Evolutionary conservation across 352 stramenopile genomes (phyloP).

Genomic region (Detonula confervacea): DNA sequence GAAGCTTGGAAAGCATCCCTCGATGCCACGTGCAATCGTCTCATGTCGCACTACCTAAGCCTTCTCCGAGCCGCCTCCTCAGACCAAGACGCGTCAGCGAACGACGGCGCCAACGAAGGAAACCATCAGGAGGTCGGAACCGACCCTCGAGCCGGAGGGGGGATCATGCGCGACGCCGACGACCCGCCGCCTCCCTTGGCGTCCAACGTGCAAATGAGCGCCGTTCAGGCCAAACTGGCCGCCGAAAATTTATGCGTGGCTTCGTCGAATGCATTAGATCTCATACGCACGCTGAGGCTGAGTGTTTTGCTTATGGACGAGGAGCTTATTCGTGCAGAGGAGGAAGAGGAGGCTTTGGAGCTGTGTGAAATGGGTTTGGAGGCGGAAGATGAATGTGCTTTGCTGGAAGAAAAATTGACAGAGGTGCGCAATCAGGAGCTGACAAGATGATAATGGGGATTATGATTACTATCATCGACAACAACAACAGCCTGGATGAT

Average conservation of each 20-base stretch:
- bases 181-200: slow-evolving; percentile 81
- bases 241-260: slow-evolving; percentile 81
- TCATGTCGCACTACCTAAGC: slow-evolving; percentile 81
- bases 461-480: too few species aligned
- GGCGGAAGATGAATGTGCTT: slow-evolving; percentile 59
- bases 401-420: slow-evolving; percentile 71
- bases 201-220: slow-evolving; percentile 53
- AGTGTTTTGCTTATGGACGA: slow-evolving; percentile 80
- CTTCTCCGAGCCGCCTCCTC: slow-evolving; percentile 71
- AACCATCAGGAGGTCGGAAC: slow-evolving; percentile 20
- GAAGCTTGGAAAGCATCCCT: slow-evolving; percentile 77
- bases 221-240: slow-evolving; percentile 72
- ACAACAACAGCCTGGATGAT: too few species aligned
- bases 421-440: slow-evolving; percentile 58
- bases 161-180: slow-evolving; percentile 65
- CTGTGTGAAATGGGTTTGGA: slow-evolving; percentile 51
- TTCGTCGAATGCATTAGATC: slow-evolving; percentile 67
- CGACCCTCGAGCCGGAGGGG: slow-evolving; percentile 57
- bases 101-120: not conserved
- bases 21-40: slow-evolving; percentile 82
- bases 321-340: slow-evolving; percentile 72
- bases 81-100: not conserved
- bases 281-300: slow-evolving; percentile 81
- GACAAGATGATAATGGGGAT: too few species aligned
- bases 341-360: slow-evolving; percentile 69